Evolutionary conservation across 2,329 filamentous ascomycete genomes (phyloP).

Genomic region (Chaetomium sp.): DNA sequence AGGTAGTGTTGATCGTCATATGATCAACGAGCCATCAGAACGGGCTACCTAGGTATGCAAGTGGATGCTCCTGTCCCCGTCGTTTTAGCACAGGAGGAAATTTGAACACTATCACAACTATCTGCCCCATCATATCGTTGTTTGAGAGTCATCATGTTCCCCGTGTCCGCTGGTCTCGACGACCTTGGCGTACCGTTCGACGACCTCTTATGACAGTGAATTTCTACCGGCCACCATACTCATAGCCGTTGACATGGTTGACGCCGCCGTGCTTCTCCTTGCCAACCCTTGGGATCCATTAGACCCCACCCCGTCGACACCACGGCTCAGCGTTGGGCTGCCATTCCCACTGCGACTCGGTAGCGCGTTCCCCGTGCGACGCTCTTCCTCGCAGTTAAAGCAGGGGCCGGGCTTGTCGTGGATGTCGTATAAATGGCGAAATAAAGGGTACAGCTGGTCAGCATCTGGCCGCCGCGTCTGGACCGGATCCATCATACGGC

Average conservation of each 20-base stretch:
- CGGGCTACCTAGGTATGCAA: too few species aligned
- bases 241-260: neutral
- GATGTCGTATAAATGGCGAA: conserved; percentile 21
- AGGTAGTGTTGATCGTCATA: too few species aligned
- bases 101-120: too few species aligned
- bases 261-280: neutral
- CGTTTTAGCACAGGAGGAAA: too few species aligned
- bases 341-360: neutral
- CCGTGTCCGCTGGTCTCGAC: too few species aligned
- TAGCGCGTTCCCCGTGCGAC: conserved; percentile 9
- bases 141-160: too few species aligned
- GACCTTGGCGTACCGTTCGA: too few species aligned
- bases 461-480: conserved; percentile 18
- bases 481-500: conserved; percentile 21
- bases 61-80: too few species aligned
- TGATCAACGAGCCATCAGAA: too few species aligned
- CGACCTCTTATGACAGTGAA: too few species aligned
- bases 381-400: conserved; percentile 21
- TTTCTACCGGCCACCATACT: neutral
- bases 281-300: neutral
- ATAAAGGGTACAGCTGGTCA: conserved; percentile 20
- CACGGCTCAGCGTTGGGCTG: conserved; percentile 6
- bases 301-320: neutral
- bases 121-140: too few species aligned
- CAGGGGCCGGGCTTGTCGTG: conserved; percentile 17